phyloP scores from a whole-genome alignment of 2,329 filamentous ascomycete genomes.

The Cercospora nicotianae region DNA sequence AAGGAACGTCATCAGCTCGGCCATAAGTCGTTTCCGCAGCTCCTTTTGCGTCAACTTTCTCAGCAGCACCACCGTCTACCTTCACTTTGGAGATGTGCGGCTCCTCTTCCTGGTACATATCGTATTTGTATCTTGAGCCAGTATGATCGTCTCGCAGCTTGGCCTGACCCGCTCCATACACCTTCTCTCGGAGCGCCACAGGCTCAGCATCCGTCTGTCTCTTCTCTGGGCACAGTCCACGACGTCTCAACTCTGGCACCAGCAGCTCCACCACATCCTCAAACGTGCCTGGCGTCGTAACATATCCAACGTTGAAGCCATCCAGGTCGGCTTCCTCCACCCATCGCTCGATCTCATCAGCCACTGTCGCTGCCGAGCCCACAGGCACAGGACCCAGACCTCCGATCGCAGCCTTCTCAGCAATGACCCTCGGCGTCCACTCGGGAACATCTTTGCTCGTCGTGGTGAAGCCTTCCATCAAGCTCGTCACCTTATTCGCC shows the following conservation, averaged over 20 bases:
- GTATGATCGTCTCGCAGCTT: constrained; percentile 59
- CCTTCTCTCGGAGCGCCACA: constrained; percentile 51
- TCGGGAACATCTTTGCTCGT: constrained; percentile 49
- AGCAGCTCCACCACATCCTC: constrained; percentile 54
- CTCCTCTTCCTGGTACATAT: constrained; percentile 58
- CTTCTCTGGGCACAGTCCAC: constrained; percentile 36
- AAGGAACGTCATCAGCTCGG: not conserved
- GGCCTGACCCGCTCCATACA: constrained; percentile 61
- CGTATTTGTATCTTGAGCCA: constrained; percentile 62
- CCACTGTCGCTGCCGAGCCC: constrained; percentile 49
- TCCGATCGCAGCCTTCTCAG: constrained; percentile 51
- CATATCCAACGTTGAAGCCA: constrained; percentile 48
- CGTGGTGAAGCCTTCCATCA: constrained; percentile 39
- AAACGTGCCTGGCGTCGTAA: constrained; percentile 54
- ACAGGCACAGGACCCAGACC: constrained; percentile 52
- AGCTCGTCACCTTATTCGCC: constrained; percentile 45
- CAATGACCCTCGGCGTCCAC: constrained; percentile 50
- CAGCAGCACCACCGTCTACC: not conserved
- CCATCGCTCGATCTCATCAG: constrained; percentile 52
- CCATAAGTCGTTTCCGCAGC: not conserved
- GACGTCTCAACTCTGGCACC: constrained; percentile 49
- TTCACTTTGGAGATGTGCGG: not conserved
- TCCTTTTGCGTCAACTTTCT: not conserved
- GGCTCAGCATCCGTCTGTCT: constrained; percentile 25
- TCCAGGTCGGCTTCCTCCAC: constrained; percentile 46